Evolutionary conservation across 352 stramenopile genomes (phyloP).

Genomic region (Paralagenidium karlingii): DNA sequence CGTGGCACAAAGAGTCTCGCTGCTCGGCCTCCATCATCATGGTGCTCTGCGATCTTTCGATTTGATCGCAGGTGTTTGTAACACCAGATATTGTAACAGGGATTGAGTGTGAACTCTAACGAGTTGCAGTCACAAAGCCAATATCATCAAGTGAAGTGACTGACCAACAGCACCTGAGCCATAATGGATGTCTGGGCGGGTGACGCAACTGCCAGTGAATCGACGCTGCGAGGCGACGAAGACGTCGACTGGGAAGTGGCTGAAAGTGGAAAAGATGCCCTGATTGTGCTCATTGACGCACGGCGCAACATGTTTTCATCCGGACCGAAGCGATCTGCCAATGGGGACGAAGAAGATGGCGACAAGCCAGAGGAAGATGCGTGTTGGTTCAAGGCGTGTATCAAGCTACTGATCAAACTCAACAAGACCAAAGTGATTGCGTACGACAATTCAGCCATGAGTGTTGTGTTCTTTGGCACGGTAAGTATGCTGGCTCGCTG

Average conservation of each 20-base stretch:
- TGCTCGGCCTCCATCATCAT: too few species aligned
- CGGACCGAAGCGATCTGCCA: neutral
- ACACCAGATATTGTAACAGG: too few species aligned
- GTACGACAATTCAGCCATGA: slow-evolving; percentile 65
- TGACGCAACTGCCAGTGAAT: too few species aligned
- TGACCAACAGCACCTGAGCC: too few species aligned
- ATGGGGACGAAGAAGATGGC: slow-evolving; percentile 5
- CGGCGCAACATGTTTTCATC: slow-evolving; percentile 45
- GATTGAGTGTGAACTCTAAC: too few species aligned
- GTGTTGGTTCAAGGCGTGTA: slow-evolving; percentile 62
- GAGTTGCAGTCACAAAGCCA: too few species aligned
- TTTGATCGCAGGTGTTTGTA: too few species aligned
- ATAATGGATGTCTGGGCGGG: too few species aligned
- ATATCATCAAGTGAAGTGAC: too few species aligned
- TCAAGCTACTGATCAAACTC: slow-evolving; percentile 53
- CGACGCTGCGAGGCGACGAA: too few species aligned
- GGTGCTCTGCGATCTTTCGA: too few species aligned
- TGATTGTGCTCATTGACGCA: slow-evolving; percentile 68
- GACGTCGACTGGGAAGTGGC: slow-evolving; percentile 50
- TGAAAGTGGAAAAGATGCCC: slow-evolving; percentile 55
- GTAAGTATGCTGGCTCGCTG: slow-evolving; percentile 10
- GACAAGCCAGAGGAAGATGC: slow-evolving; percentile 6
- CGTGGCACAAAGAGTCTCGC: too few species aligned
- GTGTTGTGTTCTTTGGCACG: slow-evolving; percentile 67
- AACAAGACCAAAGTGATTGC: slow-evolving; percentile 71